Evolutionary conservation across 2,329 filamentous ascomycete species (phyloP).

Genomic region (Colletotrichum eleusines): DNA sequence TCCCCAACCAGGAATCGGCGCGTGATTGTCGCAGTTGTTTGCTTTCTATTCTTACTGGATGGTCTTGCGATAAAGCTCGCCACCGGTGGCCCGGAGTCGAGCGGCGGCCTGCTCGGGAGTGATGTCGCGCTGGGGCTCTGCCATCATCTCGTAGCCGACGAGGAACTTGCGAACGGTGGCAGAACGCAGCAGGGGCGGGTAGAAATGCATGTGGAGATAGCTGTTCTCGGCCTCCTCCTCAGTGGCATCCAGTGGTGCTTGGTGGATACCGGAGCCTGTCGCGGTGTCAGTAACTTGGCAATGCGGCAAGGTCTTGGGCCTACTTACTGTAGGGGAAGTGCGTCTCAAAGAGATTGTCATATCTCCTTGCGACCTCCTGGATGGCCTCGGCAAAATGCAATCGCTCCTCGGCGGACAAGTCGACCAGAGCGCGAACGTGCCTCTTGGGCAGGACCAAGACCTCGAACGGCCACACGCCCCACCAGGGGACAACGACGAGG

Average conservation of each 20-base stretch:
- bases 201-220: conserved; percentile 98
- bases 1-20: not conserved
- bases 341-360: conserved; percentile 97
- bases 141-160: conserved; percentile 96
- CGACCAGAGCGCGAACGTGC: conserved; percentile 87
- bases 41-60: conserved; percentile 47
- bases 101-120: conserved; percentile 95
- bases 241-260: conserved; percentile 87
- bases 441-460: conserved; percentile 88
- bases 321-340: conserved; percentile 90
- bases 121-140: conserved; percentile 97
- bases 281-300: conserved; percentile 41
- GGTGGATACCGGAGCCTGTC: conserved; percentile 89
- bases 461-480: conserved; percentile 98
- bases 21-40: not conserved
- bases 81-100: conserved; percentile 79
- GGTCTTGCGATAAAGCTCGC: conserved; percentile 84
- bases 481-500: conserved; percentile 93
- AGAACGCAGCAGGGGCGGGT: conserved; percentile 90
- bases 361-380: conserved; percentile 88
- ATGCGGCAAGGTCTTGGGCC: not conserved
- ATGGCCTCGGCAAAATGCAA: conserved; percentile 83
- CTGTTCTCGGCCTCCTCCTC: conserved; percentile 87
- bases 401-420: conserved; percentile 80
- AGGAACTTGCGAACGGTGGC: conserved; percentile 96